Conservation (phyloP, 768 basidiomycete genomes). For the Russula ochroleuca region DNA sequence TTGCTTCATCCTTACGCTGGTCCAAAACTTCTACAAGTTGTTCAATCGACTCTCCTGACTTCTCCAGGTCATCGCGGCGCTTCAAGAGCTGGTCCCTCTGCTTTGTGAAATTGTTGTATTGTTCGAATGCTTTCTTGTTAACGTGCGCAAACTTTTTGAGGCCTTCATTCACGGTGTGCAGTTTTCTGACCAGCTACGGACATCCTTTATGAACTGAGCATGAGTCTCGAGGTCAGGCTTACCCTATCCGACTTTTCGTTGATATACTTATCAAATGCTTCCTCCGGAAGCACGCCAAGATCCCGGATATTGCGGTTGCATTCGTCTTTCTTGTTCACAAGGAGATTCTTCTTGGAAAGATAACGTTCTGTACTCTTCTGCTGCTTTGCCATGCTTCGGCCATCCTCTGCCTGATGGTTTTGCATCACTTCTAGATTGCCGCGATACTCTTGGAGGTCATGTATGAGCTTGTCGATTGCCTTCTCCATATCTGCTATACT, state of each 20-base stretch:
- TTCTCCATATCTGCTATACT: conserved; percentile 59
- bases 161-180: conserved; percentile 89
- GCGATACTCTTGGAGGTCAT: conserved; percentile 63
- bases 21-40: conserved; percentile 92
- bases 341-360: conserved; percentile 85
- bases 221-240: conserved; percentile 30
- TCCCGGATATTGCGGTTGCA: conserved; percentile 95
- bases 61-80: conserved; percentile 87
- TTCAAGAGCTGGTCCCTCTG: conserved; percentile 87
- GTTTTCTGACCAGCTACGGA: conserved; percentile 78
- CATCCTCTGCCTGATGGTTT: conserved; percentile 80
- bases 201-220: background rate
- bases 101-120: conserved; percentile 96
- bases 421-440: conserved; percentile 68
- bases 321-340: conserved; percentile 81
- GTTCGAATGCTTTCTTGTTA: conserved; percentile 99
- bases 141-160: conserved; percentile 97
- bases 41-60: conserved; percentile 83
- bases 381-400: conserved; percentile 78
- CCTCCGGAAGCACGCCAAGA: conserved; percentile 92
- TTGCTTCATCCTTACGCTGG: conserved; percentile 97
- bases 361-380: conserved; percentile 96
- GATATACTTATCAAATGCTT: conserved; percentile 94
- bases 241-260: conserved; percentile 86
- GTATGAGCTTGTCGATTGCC: conserved; percentile 57